phyloP scores from a whole-genome alignment of 202 grass and related monocot species.

The Zoysia matrella region DNA sequence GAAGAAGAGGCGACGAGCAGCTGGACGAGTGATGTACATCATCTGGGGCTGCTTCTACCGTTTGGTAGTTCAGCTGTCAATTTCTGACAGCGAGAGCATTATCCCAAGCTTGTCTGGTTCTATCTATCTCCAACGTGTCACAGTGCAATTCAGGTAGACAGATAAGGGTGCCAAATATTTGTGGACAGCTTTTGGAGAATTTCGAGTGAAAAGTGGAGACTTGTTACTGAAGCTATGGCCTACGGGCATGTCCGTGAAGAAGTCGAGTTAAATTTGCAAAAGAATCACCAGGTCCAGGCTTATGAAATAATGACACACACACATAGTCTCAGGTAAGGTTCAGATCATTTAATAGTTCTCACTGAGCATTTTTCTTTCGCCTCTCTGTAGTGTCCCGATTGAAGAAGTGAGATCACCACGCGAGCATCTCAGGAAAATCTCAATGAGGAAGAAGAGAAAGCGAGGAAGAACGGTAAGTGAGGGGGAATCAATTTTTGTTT shows the following conservation, averaged over 20 bases:
- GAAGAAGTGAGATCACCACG: too few relatives aligned
- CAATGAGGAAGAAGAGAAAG: too few relatives aligned
- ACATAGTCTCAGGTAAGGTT: too few relatives aligned
- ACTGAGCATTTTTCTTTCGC: too few relatives aligned
- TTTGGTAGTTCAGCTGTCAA: conserved; percentile 40
- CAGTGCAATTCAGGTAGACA: conserved; percentile 8
- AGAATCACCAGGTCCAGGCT: background rate
- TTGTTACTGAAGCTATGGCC: background rate
- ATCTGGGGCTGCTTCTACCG: too few relatives aligned
- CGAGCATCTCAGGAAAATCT: too few relatives aligned
- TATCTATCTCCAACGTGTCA: background rate
- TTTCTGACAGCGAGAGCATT: conserved; percentile 42
- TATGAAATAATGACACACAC: background rate
- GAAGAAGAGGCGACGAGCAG: too few relatives aligned
- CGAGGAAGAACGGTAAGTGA: too few relatives aligned
- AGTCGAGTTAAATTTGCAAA: background rate
- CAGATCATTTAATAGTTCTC: too few relatives aligned
- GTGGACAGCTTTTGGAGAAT: background rate
- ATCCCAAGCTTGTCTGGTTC: conserved; percentile 30
- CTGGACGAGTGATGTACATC: too few relatives aligned
- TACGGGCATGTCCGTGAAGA: background rate
- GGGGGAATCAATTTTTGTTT: too few relatives aligned
- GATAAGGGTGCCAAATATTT: conserved; percentile 12
- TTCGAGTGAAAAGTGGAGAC: background rate
- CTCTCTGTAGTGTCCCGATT: too few relatives aligned